phyloP scores from a whole-genome alignment of 345 rosid genomes.

The Brassica cretica region DNA sequence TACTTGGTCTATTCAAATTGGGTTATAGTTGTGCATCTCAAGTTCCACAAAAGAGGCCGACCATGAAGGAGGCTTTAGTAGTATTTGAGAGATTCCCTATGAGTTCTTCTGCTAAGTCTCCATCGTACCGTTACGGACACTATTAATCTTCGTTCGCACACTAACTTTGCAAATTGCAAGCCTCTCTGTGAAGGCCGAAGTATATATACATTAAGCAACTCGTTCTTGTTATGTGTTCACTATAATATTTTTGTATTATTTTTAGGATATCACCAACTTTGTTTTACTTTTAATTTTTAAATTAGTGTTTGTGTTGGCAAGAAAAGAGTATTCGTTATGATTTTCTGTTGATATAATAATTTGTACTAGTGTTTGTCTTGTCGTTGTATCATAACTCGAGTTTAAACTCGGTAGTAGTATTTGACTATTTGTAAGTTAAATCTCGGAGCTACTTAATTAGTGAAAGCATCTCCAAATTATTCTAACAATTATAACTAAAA shows the following conservation, averaged over 20 bases:
- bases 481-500: neutral
- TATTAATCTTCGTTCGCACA: slow-evolving; percentile 9
- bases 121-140: slow-evolving; percentile 36
- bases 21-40: slow-evolving; percentile 87
- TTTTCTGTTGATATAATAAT: neutral
- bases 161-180: slow-evolving; percentile 30
- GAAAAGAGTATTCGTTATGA: neutral
- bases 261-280: slow-evolving; percentile 18
- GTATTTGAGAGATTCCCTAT: slow-evolving; percentile 69
- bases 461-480: too few relatives aligned
- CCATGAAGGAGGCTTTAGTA: slow-evolving; percentile 77
- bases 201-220: slow-evolving; percentile 33
- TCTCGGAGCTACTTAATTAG: neutral
- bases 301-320: neutral
- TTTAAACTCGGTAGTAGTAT: neutral
- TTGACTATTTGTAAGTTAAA: neutral
- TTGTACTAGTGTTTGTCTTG: neutral
- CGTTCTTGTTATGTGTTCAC: slow-evolving; percentile 4
- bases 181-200: slow-evolving; percentile 9
- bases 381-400: neutral
- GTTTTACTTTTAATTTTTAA: neutral
- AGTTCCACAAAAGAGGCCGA: slow-evolving; percentile 82
- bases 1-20: slow-evolving; percentile 73
- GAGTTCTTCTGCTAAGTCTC: slow-evolving; percentile 35
- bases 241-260: neutral